phyloP scores from a whole-genome alignment of 176 grass and related monocot species.

The Musa beccarii region DNA sequence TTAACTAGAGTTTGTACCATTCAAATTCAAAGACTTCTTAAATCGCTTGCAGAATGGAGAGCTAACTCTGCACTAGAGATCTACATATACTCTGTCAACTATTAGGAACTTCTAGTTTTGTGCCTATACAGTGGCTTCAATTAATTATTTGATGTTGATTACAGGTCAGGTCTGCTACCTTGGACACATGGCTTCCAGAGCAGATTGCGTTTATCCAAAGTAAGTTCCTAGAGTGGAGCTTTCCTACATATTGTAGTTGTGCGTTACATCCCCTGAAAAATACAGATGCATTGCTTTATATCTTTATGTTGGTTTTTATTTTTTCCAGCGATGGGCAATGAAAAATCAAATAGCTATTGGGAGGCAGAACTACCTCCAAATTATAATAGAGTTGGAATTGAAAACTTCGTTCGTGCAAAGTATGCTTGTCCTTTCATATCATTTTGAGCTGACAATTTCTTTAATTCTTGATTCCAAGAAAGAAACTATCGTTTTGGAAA shows the following conservation, averaged over 20 bases:
- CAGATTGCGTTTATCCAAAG: constrained; percentile 97
- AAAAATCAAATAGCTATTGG: constrained; percentile 86
- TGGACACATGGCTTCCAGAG: constrained; percentile 95
- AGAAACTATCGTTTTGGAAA: too few species aligned
- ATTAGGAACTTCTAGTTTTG: constrained; percentile 7
- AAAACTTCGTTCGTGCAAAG: constrained; percentile 87
- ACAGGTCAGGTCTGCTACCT: constrained; percentile 85
- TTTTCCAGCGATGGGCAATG: constrained; percentile 79
- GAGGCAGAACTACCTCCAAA: constrained; percentile 90
- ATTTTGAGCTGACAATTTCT: background rate
- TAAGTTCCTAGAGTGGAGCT: constrained; percentile 14
- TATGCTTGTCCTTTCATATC: background rate
- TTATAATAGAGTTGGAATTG: constrained; percentile 95
- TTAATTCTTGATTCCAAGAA: too few species aligned
- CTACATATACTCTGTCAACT: background rate
- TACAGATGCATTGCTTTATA: background rate
- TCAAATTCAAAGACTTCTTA: too few species aligned
- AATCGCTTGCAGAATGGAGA: too few species aligned
- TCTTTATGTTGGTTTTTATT: background rate
- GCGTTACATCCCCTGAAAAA: too few species aligned
- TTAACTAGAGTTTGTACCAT: too few species aligned
- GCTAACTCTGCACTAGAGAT: too few species aligned
- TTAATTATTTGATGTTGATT: background rate
- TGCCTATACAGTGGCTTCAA: background rate
- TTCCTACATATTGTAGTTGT: too few species aligned